These are phyloP conservation scores for Talaromyces borbonicus DNA, from an alignment of 495 filamentous ascomycete species.

Conservation along the genomic window DNA sequence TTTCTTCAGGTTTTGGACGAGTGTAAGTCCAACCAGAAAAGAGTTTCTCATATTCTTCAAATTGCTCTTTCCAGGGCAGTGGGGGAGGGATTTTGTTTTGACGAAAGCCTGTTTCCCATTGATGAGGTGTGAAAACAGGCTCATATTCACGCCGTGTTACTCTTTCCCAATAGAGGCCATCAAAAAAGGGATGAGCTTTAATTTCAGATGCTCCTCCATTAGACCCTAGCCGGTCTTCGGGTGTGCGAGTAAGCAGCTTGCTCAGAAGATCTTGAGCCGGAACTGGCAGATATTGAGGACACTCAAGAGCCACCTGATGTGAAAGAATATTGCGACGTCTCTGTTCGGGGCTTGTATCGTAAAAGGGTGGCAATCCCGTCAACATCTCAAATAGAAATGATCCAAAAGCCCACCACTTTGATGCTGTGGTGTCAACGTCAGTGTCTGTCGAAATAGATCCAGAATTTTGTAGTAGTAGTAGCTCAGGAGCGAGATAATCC, in stretches of 20 bases:
- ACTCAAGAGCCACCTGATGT: neutral
- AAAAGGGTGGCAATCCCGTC: slow-evolving; percentile 4
- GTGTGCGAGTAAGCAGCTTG: slow-evolving; percentile 1
- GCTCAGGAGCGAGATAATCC: slow-evolving; percentile 1
- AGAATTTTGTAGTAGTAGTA: too few relatives aligned
- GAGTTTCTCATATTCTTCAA: too few relatives aligned
- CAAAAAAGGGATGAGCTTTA: slow-evolving; percentile 1
- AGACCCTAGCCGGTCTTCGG: neutral
- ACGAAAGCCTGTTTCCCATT: neutral
- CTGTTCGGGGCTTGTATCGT: neutral
- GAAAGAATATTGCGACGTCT: neutral
- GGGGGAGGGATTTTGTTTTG: neutral
- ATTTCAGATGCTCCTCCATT: slow-evolving; percentile 4
- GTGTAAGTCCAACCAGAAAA: neutral
- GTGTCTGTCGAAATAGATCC: neutral
- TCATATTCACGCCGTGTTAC: neutral
- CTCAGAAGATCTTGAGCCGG: neutral
- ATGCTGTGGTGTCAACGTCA: neutral
- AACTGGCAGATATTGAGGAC: neutral
- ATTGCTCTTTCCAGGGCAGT: too few relatives aligned
- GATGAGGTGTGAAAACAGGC: neutral
- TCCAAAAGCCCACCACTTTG: slow-evolving; percentile 1
- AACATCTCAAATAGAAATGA: slow-evolving; percentile 3
- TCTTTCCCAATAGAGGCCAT: neutral
- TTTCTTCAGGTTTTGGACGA: neutral